phyloP scores from a whole-genome alignment of 2,329 filamentous ascomycete species.

The Grosmannia huntii region DNA sequence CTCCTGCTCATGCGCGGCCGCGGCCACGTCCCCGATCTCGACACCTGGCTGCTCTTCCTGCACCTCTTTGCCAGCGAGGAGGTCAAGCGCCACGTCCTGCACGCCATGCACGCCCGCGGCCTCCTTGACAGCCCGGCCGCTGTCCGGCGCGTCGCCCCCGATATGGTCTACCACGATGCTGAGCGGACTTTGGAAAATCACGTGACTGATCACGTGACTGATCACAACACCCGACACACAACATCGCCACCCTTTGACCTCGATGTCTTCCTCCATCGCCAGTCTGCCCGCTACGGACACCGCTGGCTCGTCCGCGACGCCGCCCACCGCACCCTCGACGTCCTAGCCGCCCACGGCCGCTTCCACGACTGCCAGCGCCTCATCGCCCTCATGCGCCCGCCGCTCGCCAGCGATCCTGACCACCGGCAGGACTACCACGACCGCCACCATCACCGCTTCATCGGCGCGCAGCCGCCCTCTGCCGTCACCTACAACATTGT shows the following conservation, averaged over 20 bases:
- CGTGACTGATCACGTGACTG: no score
- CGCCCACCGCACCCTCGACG: conserved; percentile 26
- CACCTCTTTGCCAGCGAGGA: conserved; percentile 46
- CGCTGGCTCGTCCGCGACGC: conserved; percentile 29
- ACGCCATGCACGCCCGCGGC: conserved; percentile 31
- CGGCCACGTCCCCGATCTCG: conserved; percentile 26
- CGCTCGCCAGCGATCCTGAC: no score
- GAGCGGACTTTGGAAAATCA: conserved; percentile 15
- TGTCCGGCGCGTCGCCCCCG: conserved; percentile 24
- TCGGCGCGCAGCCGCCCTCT: conserved; percentile 13
- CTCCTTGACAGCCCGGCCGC: conserved; percentile 26
- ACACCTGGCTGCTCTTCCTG: conserved; percentile 36
- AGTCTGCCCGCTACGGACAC: conserved; percentile 29
- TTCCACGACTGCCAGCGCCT: conserved; percentile 18
- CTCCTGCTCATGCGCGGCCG: conserved; percentile 27
- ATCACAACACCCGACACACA: no score
- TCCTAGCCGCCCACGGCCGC: conserved; percentile 27
- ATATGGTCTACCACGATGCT: conserved; percentile 31
- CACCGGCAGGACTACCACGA: not conserved
- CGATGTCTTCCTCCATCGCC: conserved; percentile 25
- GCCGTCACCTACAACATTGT: conserved; percentile 22
- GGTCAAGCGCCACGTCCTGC: conserved; percentile 31
- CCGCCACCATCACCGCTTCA: conserved; percentile 3
- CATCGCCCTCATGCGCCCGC: conserved; percentile 18
- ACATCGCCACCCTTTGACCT: conserved; percentile 9